Evolutionary conservation across 2,329 filamentous ascomycete genomes (phyloP).

Genomic region (Cadophora malorum): DNA sequence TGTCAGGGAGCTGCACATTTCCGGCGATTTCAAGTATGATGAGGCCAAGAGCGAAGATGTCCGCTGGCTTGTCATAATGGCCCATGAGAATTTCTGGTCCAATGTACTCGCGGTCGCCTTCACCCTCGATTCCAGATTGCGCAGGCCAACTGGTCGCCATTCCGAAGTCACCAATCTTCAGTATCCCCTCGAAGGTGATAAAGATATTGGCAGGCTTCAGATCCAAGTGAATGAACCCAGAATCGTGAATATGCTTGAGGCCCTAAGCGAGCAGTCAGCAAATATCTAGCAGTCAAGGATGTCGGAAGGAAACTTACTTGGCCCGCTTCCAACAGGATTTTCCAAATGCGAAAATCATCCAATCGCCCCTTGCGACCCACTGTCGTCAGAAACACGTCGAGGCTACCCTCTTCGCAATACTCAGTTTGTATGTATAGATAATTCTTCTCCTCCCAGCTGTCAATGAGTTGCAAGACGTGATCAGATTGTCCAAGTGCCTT

Average conservation of each 20-base stretch:
- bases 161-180: constrained; percentile 89
- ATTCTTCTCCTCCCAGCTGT: constrained; percentile 85
- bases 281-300: constrained; percentile 5
- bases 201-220: constrained; percentile 86
- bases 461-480: constrained; percentile 83
- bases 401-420: constrained; percentile 91
- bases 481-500: constrained; percentile 79
- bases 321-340: constrained; percentile 87
- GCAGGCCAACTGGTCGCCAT: constrained; percentile 82
- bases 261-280: constrained; percentile 62
- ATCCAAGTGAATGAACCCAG: constrained; percentile 84
- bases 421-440: constrained; percentile 98
- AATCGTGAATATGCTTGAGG: constrained; percentile 86
- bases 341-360: constrained; percentile 99
- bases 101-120: constrained; percentile 96
- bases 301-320: constrained; percentile 63
- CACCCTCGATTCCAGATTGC: constrained; percentile 78
- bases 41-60: constrained; percentile 92
- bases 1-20: constrained; percentile 92
- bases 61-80: constrained; percentile 86
- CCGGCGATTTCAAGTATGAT: constrained; percentile 95
- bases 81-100: constrained; percentile 90
- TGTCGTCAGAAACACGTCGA: constrained; percentile 84
- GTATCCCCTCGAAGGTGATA: constrained; percentile 78
- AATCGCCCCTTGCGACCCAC: constrained; percentile 84